Percentiles rank a stretch among this genome's conserved stretches.
phyloP scores from a whole-genome alignment of 2,329 filamentous ascomycete species.

The Colletotrichum chrysophilum region DNA sequence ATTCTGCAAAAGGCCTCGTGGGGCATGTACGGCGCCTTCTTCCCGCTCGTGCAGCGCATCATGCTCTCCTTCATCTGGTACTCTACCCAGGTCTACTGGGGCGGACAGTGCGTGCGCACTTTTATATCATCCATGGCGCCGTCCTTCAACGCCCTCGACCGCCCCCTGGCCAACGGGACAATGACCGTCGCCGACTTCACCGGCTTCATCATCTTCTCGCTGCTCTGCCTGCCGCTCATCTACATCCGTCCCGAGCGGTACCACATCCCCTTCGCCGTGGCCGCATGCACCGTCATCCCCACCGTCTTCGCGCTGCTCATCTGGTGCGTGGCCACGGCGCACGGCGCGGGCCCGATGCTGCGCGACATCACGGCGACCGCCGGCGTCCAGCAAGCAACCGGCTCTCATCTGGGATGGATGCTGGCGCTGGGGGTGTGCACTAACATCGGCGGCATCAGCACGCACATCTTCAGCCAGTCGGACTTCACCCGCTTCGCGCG shows the following conservation, averaged over 20 bases:
- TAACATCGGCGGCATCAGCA: slow-evolving; percentile 32
- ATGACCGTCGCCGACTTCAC: slow-evolving; percentile 26
- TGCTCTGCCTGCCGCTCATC: slow-evolving; percentile 28
- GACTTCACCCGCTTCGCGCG: slow-evolving; percentile 35
- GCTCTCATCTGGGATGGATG: slow-evolving; percentile 27
- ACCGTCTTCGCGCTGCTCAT: slow-evolving; percentile 33
- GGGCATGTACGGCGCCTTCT: slow-evolving; percentile 30
- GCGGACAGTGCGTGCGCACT: slow-evolving; percentile 29
- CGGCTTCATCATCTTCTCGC: slow-evolving; percentile 27
- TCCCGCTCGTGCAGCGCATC: slow-evolving; percentile 29
- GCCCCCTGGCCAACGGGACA: slow-evolving; percentile 20
- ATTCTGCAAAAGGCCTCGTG: slow-evolving; percentile 30
- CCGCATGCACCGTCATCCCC: slow-evolving; percentile 26
- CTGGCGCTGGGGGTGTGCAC: slow-evolving; percentile 31
- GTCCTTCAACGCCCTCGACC: slow-evolving; percentile 24
- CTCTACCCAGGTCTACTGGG: slow-evolving; percentile 29
- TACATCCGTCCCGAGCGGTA: slow-evolving; percentile 30
- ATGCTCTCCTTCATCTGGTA: slow-evolving; percentile 31
- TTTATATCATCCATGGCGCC: slow-evolving; percentile 24
- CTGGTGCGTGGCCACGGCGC: slow-evolving; percentile 31
- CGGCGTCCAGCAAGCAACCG: slow-evolving; percentile 24
- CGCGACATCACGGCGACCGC: slow-evolving; percentile 24
- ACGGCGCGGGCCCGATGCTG: slow-evolving; percentile 28
- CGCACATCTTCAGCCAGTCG: slow-evolving; percentile 32
- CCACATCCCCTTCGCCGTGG: slow-evolving; percentile 27